Base-by-base conservation (phyloP, 129 eudicot species). In the Chrysanthemum makinoi region DNA sequence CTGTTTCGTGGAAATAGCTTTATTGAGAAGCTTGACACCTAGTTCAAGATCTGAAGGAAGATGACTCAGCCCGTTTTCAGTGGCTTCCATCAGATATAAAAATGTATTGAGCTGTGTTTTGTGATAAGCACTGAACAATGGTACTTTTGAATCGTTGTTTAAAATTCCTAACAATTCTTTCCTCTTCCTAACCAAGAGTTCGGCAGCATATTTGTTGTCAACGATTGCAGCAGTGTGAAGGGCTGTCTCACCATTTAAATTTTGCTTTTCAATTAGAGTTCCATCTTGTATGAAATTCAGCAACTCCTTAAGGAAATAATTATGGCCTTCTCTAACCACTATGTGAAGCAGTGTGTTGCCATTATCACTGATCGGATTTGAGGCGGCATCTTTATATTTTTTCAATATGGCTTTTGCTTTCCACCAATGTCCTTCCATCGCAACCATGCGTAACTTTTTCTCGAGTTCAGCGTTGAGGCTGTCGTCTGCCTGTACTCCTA, bases 381-480 rank as follows among this genome's bases (percentile, higher is more conserved):
- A 35, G 26, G 47, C 17, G 22, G 58, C 79, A 54, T 9, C 4
- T 43, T 10, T 20, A 15, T 75, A 16, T 7, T 20, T 35, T 44
- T 64, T 15, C 65, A 74, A 30, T 54, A 74, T 20, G 54, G 72
- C 14, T 55, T 74, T 49, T 55, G 66, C 78, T 22, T 75, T 68
- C 79, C 66, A 54, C 79, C 72, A 74, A 2, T 10, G 39, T 14
- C 65, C 62, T 66, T 75, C 66, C 62, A 53, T 19, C 2, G 30
- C 16, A 54, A 52, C 50, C 3, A 43, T 28, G 0, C 22, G 22
- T 24, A 75, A 74, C 13, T 19, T 9, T 13, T 6, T 67, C 46
- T 22, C 9, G 13, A 48, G 13, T 49, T 2, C 15, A 22, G 9
- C 14, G 11, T 17, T 7, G 39, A 28, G 7, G 3, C 2, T 48